A percentile compares a stretch with the other conserved stretches of the same genome.
Conservation (phyloP, 2,329 filamentous ascomycete genomes). For the Cercospora nicotianae region DNA sequence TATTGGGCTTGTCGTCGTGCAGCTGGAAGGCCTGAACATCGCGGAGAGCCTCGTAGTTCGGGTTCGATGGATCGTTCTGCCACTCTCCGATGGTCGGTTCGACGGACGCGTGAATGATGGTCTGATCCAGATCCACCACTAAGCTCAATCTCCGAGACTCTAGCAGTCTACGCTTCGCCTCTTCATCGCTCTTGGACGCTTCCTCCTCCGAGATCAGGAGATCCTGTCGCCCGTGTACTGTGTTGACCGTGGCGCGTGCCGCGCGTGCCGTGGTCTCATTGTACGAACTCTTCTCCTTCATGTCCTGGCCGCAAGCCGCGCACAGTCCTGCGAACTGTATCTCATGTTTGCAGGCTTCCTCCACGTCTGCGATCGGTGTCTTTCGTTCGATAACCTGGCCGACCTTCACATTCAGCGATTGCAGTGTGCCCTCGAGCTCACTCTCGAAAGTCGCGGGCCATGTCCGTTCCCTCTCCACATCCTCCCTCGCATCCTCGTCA, state of each 20-base stretch:
- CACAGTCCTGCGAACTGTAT: conserved; percentile 90
- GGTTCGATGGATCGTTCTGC: conserved; percentile 83
- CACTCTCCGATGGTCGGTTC: conserved; percentile 95
- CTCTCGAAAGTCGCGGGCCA: conserved; percentile 80
- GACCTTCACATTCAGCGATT: conserved; percentile 69
- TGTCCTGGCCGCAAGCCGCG: conserved; percentile 89
- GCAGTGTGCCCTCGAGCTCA: conserved; percentile 76
- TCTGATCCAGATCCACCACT: conserved; percentile 96
- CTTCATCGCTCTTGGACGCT: conserved; percentile 78
- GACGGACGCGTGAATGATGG: conserved; percentile 96
- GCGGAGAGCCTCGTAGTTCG: conserved; percentile 87
- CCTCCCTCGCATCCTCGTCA: conserved; percentile 71
- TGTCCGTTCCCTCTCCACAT: conserved; percentile 59
- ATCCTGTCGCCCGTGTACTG: conserved; percentile 86
- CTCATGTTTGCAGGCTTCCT: conserved; percentile 88
- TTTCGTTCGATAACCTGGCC: conserved; percentile 62
- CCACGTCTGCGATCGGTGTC: conserved; percentile 67
- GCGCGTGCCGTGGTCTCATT: conserved; percentile 77
- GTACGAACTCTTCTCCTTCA: conserved; percentile 79
- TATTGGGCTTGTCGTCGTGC: conserved; percentile 79
- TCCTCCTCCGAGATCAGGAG: conserved; percentile 82
- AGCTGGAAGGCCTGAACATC: conserved; percentile 88
- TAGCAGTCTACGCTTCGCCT: conserved; percentile 80
- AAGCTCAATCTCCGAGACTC: conserved; percentile 81
- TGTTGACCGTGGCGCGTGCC: conserved; percentile 86